Base-by-base conservation (phyloP, 768 basidiomycete genomes). In the Boletellus emodensis region DNA sequence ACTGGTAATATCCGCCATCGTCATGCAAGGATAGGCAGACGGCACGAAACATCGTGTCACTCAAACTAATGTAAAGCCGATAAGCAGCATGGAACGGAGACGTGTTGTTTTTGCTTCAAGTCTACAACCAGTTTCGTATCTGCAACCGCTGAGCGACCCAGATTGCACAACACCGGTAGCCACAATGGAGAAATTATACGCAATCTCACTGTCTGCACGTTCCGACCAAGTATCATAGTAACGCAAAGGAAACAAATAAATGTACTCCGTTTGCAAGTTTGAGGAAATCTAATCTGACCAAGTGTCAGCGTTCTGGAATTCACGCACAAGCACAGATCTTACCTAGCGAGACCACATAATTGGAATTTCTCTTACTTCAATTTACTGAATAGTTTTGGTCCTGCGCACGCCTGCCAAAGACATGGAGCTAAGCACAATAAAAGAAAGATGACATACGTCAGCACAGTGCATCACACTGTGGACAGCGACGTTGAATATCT, bases 391-490 rank as follows among this genome's bases (percentile, higher is more conserved):
- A 95, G 72, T 71, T 85, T 90, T 62, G 91, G 89, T 49, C 83
- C 90, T 54, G 82, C 80, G 59, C 79, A 58, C 75, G 57, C 69
- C 72, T 76, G 70, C 42, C 22, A 5, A 48, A 24, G 52, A 11
- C 38, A 48, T 57, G 48, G 60, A 49, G 49, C 17, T 34, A 10
- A 4, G n/a, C 2, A 17, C 24, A 3, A 26, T 10, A n/a, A 20
- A 28, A 46, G 30, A 20, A 6, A 28, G 24, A 35, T 4, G 36
- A 75, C 87, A 50, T 73, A 91, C 90, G 59, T 94, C 90, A 48
- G 85, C 87, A 62, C 90, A 94, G 75, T 94, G 93, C 90, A 94
- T 94, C 84, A 91, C 80, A 72, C 85, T 90, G 60, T 14, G 24
- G 30, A 49, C 3, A 48, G 39, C 6, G 24, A 32, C 24, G 37